These are phyloP conservation scores for Biscogniauxia marginata DNA, from an alignment of 2,329 filamentous ascomycete genomes.

Conservation along the genomic window DNA sequence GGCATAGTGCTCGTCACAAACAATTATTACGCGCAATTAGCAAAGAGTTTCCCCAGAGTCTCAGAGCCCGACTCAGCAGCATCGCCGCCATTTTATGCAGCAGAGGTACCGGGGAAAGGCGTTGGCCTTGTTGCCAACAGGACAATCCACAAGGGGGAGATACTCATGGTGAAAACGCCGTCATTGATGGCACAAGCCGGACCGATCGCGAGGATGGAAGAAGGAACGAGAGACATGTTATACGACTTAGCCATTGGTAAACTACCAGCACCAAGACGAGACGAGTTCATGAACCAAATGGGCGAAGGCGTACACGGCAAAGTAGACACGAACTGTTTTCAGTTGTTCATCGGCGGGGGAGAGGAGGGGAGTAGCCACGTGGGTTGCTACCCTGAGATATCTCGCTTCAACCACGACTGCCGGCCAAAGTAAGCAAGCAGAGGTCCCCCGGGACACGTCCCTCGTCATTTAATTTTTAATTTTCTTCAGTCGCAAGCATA, in stretches of 20 bases:
- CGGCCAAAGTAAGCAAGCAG: conserved; percentile 38
- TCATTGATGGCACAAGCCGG: conserved; percentile 31
- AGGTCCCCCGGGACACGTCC: too few species aligned
- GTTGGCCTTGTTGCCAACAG: conserved; percentile 36
- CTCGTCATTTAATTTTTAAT: neutral
- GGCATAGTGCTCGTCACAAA: conserved; percentile 27
- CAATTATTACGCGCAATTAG: conserved; percentile 19
- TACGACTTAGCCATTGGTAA: conserved; percentile 31
- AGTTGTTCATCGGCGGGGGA: conserved; percentile 30
- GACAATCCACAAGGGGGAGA: conserved; percentile 35
- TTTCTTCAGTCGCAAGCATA: conserved; percentile 1
- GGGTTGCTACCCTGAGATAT: conserved; percentile 35
- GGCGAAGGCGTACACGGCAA: conserved; percentile 31
- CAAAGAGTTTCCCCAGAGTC: conserved; percentile 11
- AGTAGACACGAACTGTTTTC: conserved; percentile 37
- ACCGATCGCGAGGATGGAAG: conserved; percentile 18
- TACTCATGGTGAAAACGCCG: conserved; percentile 33
- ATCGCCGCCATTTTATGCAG: conserved; percentile 28
- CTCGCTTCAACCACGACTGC: conserved; percentile 40
- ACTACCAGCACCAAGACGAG: conserved; percentile 23
- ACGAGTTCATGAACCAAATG: conserved; percentile 32
- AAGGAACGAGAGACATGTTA: conserved; percentile 20
- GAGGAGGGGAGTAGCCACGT: conserved; percentile 30
- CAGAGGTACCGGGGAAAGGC: conserved; percentile 35
- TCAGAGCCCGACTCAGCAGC: conserved; percentile 2